These are phyloP conservation scores for Coemansia sp. DNA, from an alignment of 192 early-diverging fungal genomes.

Conservation along the genomic window DNA sequence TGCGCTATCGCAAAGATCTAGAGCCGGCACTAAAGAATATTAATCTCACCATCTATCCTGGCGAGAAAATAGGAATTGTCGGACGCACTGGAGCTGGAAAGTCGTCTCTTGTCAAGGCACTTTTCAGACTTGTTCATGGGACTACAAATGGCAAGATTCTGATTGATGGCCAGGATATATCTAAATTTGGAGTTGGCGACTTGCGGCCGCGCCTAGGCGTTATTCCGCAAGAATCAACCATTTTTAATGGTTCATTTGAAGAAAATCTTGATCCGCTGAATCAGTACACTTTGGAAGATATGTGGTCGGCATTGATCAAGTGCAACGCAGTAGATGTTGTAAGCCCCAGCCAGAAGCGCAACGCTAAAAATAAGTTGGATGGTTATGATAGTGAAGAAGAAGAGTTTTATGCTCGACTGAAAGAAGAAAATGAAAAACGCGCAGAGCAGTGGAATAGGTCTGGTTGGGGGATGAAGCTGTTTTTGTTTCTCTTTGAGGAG, in stretches of 20 bases:
- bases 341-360: neutral
- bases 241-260: constrained; percentile 63
- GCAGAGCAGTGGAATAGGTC: constrained; percentile 16
- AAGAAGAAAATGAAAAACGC: neutral
- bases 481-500: constrained; percentile 1
- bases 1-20: constrained; percentile 21
- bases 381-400: neutral
- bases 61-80: constrained; percentile 64
- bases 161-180: constrained; percentile 80
- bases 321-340: constrained; percentile 14
- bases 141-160: constrained; percentile 56
- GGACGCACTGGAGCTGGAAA: constrained; percentile 65
- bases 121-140: constrained; percentile 63
- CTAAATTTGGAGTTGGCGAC: constrained; percentile 64
- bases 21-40: constrained; percentile 38
- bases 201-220: constrained; percentile 59
- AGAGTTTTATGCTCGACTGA: neutral
- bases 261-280: constrained; percentile 68
- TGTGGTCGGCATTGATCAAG: constrained; percentile 22
- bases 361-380: neutral
- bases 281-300: constrained; percentile 14
- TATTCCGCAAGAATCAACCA: constrained; percentile 64
- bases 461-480: constrained; percentile 4
- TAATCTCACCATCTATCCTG: constrained; percentile 49
- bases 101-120: constrained; percentile 57